Conservation (phyloP, 495 filamentous ascomycete genomes). For the Neurospora sp. region DNA sequence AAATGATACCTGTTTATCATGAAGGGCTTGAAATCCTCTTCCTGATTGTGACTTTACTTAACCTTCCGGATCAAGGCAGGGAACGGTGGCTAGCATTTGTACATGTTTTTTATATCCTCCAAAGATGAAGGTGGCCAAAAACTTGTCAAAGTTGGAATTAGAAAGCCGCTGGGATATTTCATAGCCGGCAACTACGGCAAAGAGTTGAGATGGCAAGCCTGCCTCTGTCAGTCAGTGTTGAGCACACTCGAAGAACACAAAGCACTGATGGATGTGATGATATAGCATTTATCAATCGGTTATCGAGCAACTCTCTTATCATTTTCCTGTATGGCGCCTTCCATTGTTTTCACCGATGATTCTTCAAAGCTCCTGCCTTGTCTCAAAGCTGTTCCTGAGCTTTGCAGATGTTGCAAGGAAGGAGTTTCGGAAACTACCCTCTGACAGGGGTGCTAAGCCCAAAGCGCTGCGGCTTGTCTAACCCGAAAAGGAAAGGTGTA, state of each 20-base stretch:
- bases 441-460: slow-evolving; percentile 5
- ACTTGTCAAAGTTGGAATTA: not conserved
- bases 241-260: not conserved
- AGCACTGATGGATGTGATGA: not conserved
- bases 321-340: not conserved
- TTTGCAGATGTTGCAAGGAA: not conserved
- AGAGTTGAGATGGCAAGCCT: not conserved
- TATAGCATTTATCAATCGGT: not conserved
- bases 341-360: not conserved
- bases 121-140: not conserved
- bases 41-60: not conserved
- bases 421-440: slow-evolving; percentile 1
- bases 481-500: slow-evolving; percentile 16
- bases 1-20: not conserved
- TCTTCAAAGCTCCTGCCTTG: not conserved
- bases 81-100: not conserved
- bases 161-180: not conserved
- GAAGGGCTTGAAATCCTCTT: not conserved
- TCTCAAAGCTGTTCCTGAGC: not conserved
- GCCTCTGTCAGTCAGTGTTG: not conserved
- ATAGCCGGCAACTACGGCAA: not conserved
- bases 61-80: not conserved
- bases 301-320: not conserved
- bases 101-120: not conserved
- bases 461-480: slow-evolving; percentile 7